Percentiles rank a stretch among this genome's conserved stretches.
Conservation (phyloP, 805 yeast species). For the Hanseniaspora mollemarum region DNA sequence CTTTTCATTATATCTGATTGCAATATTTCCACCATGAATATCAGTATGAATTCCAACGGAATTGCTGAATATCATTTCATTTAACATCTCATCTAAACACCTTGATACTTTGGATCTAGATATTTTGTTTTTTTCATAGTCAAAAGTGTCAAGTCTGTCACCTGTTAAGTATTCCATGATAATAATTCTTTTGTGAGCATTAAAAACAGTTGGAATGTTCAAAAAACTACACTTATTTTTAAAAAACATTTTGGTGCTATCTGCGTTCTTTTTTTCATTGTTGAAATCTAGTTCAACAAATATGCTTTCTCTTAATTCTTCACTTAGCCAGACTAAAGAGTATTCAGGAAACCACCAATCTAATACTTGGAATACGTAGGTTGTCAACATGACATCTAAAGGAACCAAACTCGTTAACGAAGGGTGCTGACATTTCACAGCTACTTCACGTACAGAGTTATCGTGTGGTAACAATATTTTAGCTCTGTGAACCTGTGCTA, state of each 20-base stretch:
- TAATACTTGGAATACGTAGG: slow-evolving; percentile 61
- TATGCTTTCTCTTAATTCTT: slow-evolving; percentile 76
- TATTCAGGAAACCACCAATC: slow-evolving; percentile 81
- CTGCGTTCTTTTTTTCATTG: slow-evolving; percentile 76
- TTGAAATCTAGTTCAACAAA: slow-evolving; percentile 83
- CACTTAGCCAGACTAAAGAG: slow-evolving; percentile 90
- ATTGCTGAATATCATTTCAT: slow-evolving; percentile 90
- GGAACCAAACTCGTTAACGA: slow-evolving; percentile 79
- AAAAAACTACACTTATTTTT: slow-evolving; percentile 30
- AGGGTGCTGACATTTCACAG: slow-evolving; percentile 93
- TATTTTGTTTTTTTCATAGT: slow-evolving; percentile 50
- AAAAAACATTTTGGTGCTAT: slow-evolving; percentile 57
- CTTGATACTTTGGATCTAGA: slow-evolving; percentile 67
- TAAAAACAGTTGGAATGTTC: slow-evolving; percentile 59
- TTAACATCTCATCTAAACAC: slow-evolving; percentile 81
- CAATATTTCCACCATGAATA: slow-evolving; percentile 95
- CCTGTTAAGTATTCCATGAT: slow-evolving; percentile 85
- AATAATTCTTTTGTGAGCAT: slow-evolving; percentile 58
- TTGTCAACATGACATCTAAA: slow-evolving; percentile 68
- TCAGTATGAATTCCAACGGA: slow-evolving; percentile 90
- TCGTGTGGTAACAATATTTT: slow-evolving; percentile 35
- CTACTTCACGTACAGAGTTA: slow-evolving; percentile 54
- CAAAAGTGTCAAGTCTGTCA: slow-evolving; percentile 64
- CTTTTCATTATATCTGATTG: slow-evolving; percentile 41
- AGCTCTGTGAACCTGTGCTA: slow-evolving; percentile 92